Conservation (phyloP, 202 grass and related monocot species). For the Sporobolus alterniflorus region DNA sequence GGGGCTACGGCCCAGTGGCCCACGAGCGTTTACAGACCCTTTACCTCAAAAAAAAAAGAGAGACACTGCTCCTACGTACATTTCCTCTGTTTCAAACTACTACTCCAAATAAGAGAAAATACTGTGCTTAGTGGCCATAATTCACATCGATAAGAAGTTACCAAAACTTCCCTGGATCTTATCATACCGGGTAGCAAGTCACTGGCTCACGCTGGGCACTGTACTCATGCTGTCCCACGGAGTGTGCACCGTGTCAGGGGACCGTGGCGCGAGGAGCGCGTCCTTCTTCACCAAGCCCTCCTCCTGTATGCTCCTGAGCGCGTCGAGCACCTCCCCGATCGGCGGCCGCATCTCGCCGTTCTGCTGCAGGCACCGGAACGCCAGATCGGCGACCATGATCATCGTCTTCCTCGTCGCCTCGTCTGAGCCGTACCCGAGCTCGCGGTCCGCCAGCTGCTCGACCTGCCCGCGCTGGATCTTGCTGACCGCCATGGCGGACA, state of each 20-base stretch:
- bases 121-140: neutral
- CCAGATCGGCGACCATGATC: constrained; percentile 72
- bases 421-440: constrained; percentile 54
- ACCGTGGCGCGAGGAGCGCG: neutral
- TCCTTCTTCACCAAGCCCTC: constrained; percentile 26
- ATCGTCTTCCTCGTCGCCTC: constrained; percentile 47
- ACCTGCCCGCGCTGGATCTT: constrained; percentile 61
- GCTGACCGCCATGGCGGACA: constrained; percentile 65
- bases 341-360: constrained; percentile 82
- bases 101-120: neutral
- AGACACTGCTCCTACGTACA: neutral
- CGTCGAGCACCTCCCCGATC: constrained; percentile 69
- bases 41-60: neutral
- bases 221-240: constrained; percentile 66
- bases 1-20: too few relatives aligned
- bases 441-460: constrained; percentile 57
- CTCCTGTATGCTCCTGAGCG: constrained; percentile 47
- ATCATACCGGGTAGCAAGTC: neutral
- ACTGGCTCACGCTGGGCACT: constrained; percentile 45
- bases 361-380: constrained; percentile 82
- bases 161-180: neutral
- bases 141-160: neutral
- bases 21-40: too few relatives aligned
- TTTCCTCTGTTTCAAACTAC: neutral
- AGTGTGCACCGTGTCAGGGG: constrained; percentile 64